These are phyloP conservation scores for Pseudozyma flocculosa DNA, from an alignment of 1,284 basidiomycete genomes.

Conservation along the genomic window DNA sequence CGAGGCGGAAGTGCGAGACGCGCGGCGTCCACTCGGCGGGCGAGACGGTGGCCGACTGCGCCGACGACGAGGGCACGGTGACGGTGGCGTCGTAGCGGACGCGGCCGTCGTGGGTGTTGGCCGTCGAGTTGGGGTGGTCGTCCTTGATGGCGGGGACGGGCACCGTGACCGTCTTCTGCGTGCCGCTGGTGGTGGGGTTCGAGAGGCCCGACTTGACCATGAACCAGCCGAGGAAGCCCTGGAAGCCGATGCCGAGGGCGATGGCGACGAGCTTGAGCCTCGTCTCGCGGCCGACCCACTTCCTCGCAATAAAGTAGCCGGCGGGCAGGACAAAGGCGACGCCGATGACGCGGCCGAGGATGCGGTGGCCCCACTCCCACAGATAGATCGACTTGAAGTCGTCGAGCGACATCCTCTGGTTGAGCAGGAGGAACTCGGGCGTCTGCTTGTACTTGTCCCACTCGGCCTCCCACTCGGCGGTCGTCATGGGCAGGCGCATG, in stretches of 20 bases:
- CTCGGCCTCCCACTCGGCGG: constrained; percentile 80
- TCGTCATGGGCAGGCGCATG: constrained; percentile 75
- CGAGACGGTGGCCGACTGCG: constrained; percentile 7
- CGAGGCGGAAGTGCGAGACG: constrained; percentile 94
- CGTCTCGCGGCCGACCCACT: constrained; percentile 57
- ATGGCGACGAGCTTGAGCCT: constrained; percentile 70
- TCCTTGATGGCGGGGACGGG: constrained; percentile 8
- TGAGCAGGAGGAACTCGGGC: constrained; percentile 79
- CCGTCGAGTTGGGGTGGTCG: constrained; percentile 11
- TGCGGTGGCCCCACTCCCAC: constrained; percentile 97
- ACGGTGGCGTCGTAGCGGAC: constrained; percentile 4
- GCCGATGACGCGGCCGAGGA: constrained; percentile 89
- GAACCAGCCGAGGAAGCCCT: constrained; percentile 95
- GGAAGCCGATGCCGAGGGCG: constrained; percentile 77
- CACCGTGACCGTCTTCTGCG: constrained; percentile 12
- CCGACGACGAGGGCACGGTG: constrained; percentile 14
- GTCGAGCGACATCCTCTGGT: constrained; percentile 78
- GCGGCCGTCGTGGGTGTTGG: background rate
- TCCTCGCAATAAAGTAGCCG: constrained; percentile 29
- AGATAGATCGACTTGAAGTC: constrained; percentile 97
- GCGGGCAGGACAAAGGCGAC: constrained; percentile 59
- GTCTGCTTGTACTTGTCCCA: constrained; percentile 94
- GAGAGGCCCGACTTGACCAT: constrained; percentile 96
- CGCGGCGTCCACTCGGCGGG: constrained; percentile 63
- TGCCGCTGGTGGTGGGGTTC: constrained; percentile 21